These are phyloP conservation scores for Pichia sp. DNA, from an alignment of 1,139 yeast genomes.

Conservation along the genomic window DNA sequence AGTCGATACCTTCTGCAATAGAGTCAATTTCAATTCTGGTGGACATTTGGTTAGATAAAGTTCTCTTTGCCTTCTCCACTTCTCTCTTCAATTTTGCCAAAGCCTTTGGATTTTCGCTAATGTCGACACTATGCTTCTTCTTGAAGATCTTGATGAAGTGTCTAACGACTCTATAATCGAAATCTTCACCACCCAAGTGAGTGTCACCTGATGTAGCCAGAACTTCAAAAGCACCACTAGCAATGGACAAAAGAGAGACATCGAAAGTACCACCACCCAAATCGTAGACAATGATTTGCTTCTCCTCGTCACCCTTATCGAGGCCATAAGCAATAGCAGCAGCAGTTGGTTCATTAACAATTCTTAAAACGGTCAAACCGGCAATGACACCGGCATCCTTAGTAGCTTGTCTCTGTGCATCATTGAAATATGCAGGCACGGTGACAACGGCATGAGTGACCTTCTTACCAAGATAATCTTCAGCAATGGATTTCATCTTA, in stretches of 20 bases:
- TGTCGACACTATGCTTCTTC: conserved; percentile 80
- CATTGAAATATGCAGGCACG: conserved; percentile 97
- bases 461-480: conserved; percentile 80
- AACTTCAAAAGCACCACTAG: conserved; percentile 93
- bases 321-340: conserved; percentile 98
- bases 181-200: conserved; percentile 96
- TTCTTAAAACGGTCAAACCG: conserved; percentile 88
- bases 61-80: conserved; percentile 95
- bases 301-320: conserved; percentile 79
- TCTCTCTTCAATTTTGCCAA: conserved; percentile 89
- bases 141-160: conserved; percentile 80
- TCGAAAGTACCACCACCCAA: conserved; percentile 97
- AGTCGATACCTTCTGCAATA: conserved; percentile 91
- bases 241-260: conserved; percentile 81
- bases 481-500: conserved; percentile 91
- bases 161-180: conserved; percentile 82
- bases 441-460: conserved; percentile 95
- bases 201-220: conserved; percentile 95
- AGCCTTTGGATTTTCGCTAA: conserved; percentile 68
- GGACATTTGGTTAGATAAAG: conserved; percentile 83
- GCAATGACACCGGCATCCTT: conserved; percentile 98
- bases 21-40: conserved; percentile 93
- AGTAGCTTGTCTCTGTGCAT: conserved; percentile 98
- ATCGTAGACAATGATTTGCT: conserved; percentile 88
- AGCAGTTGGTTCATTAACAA: conserved; percentile 97